These are phyloP conservation scores for Vaccinium darrowii DNA, from an alignment of 148 eudicot genomes.

Conservation along the genomic window DNA sequence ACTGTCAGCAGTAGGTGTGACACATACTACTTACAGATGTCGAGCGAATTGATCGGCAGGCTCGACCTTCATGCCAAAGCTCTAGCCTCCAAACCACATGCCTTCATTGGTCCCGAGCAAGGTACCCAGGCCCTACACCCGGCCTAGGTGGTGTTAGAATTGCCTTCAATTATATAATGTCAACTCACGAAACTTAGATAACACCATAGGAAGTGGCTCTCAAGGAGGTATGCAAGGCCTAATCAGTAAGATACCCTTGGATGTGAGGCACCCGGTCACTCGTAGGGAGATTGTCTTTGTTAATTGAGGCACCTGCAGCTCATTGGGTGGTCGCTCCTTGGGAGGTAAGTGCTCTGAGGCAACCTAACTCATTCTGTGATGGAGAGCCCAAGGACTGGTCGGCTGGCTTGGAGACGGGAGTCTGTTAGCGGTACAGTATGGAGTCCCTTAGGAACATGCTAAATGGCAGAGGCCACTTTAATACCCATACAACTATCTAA, in stretches of 20 bases:
- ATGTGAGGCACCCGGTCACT: not conserved
- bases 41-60: not conserved
- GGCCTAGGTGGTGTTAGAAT: not conserved
- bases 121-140: not conserved
- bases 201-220: not conserved
- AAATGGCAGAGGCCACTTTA: not conserved
- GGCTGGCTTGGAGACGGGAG: not conserved
- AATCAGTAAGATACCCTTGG: not conserved
- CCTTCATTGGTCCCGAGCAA: not conserved
- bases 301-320: slow-evolving; percentile 1
- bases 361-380: not conserved
- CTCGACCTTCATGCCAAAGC: not conserved
- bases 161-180: not conserved
- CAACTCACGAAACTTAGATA: not conserved
- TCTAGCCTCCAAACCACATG: not conserved
- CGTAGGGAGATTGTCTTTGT: not conserved
- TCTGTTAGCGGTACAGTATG: not conserved
- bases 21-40: not conserved
- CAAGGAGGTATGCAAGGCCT: not conserved
- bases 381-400: not conserved
- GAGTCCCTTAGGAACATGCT: not conserved
- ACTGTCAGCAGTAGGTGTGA: not conserved
- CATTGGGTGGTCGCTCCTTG: not conserved
- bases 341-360: not conserved
- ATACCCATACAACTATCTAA: not conserved